phyloP scores from a whole-genome alignment of 768 basidiomycete genomes.

The Suillus subalutaceus region DNA sequence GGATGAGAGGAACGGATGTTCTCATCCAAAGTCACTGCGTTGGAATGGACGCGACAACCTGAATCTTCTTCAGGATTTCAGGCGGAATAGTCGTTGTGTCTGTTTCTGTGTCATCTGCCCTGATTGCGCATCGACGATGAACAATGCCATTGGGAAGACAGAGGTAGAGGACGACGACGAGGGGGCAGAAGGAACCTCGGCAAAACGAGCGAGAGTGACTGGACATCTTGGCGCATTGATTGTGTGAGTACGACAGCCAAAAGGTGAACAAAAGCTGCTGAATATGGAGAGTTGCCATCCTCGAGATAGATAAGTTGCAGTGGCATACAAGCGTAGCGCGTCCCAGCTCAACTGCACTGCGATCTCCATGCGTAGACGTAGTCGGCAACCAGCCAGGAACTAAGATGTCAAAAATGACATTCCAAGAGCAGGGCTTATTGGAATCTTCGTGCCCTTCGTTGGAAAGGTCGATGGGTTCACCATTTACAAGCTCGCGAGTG shows the following conservation, averaged over 20 bases:
- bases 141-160: conserved; percentile 40
- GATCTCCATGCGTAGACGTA: conserved; percentile 50
- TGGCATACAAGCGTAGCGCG: conserved; percentile 70
- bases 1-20: conserved; percentile 51
- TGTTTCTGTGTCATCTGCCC: conserved; percentile 19
- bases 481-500: conserved; percentile 56
- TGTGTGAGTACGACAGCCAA: conserved; percentile 47
- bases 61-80: conserved; percentile 61
- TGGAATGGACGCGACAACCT: conserved; percentile 64
- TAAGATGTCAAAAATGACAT: conserved; percentile 77
- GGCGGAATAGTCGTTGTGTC: conserved; percentile 44
- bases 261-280: conserved; percentile 57
- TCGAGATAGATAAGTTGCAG: conserved; percentile 54
- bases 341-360: conserved; percentile 48
- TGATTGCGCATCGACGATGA: conserved; percentile 45
- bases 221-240: conserved; percentile 41
- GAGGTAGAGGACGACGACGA: conserved; percentile 24
- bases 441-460: conserved; percentile 67
- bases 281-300: conserved; percentile 47
- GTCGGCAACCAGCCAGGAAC: conserved; percentile 92
- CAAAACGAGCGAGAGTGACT: conserved; percentile 59
- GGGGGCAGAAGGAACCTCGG: conserved; percentile 42
- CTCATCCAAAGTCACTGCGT: conserved; percentile 49
- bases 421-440: conserved; percentile 62
- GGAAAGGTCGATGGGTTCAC: conserved; percentile 58